Conservation (phyloP, 2,329 filamentous ascomycete species). For the Aspergillus sp. region DNA sequence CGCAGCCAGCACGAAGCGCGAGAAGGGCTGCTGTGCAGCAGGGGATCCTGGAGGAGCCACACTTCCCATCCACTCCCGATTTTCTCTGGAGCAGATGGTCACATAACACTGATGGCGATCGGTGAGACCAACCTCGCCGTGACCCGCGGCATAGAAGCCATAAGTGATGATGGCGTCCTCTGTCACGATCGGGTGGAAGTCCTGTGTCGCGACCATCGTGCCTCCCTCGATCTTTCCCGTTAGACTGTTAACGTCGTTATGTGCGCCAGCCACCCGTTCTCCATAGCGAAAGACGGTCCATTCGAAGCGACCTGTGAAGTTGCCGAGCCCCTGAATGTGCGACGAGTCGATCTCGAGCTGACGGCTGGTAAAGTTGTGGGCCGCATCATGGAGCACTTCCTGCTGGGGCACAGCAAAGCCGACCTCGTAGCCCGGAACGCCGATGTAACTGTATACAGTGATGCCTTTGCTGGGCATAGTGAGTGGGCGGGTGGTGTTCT, state of each 20-base stretch:
- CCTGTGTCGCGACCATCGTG: slow-evolving; percentile 4
- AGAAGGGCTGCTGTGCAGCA: slow-evolving; percentile 3
- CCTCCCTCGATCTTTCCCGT: background rate
- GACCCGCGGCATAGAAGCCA: slow-evolving; percentile 6
- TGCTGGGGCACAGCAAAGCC: slow-evolving; percentile 1
- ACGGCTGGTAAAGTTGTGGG: background rate
- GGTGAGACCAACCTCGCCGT: slow-evolving; percentile 4
- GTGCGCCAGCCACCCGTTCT: background rate
- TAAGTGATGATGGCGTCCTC: slow-evolving; percentile 9
- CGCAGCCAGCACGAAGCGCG: slow-evolving; percentile 5
- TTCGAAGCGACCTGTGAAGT: slow-evolving; percentile 4
- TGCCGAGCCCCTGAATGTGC: background rate
- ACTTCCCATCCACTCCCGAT: slow-evolving; percentile 3
- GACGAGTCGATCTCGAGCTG: slow-evolving; percentile 2
- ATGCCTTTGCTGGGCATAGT: slow-evolving; percentile 6
- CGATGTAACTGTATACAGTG: slow-evolving; percentile 7
- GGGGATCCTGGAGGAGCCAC: background rate
- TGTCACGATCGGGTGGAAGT: slow-evolving; percentile 3
- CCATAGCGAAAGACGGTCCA: slow-evolving; percentile 6
- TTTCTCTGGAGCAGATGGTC: background rate
- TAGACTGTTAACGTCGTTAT: slow-evolving; percentile 1
- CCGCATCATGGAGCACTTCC: background rate
- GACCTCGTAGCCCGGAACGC: background rate
- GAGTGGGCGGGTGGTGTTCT: background rate
- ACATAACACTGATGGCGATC: slow-evolving; percentile 7